Percentiles rank a stretch among this genome's conserved stretches.
Evolutionary conservation across 2,329 filamentous ascomycete genomes (phyloP).

Genomic region (Neoarthrinium moseri): DNA sequence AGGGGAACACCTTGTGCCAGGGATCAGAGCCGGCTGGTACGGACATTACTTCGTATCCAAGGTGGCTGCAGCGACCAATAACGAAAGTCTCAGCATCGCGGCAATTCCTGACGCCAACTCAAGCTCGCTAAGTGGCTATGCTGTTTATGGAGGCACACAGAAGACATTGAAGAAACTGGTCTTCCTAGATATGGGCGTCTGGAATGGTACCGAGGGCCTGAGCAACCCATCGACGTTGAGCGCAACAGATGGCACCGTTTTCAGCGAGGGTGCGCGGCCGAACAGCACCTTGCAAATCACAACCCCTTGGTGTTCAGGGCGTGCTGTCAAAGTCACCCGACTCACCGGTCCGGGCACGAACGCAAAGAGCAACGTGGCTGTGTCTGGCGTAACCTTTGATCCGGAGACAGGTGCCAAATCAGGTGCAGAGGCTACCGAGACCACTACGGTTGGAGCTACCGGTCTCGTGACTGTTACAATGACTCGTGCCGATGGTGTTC

Average conservation of each 20-base stretch:
- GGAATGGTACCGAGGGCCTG: slow-evolving; percentile 33
- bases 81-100: slow-evolving; percentile 19
- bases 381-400: slow-evolving; percentile 30
- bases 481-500: slow-evolving; percentile 28
- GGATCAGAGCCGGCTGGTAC: slow-evolving; percentile 31
- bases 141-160: slow-evolving; percentile 21
- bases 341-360: slow-evolving; percentile 32
- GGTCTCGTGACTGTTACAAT: slow-evolving; percentile 24
- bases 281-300: slow-evolving; percentile 20
- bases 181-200: slow-evolving; percentile 34
- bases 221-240: slow-evolving; percentile 31
- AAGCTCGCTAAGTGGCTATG: slow-evolving; percentile 31
- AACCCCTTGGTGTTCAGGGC: slow-evolving; percentile 27
- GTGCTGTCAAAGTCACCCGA: slow-evolving; percentile 21
- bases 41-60: slow-evolving; percentile 33
- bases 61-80: slow-evolving; percentile 16
- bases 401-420: slow-evolving; percentile 20
- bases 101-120: slow-evolving; percentile 31
- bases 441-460: slow-evolving; percentile 21
- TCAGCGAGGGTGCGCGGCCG: slow-evolving; percentile 27
- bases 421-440: slow-evolving; percentile 19
- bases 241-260: slow-evolving; percentile 25
- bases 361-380: slow-evolving; percentile 30
- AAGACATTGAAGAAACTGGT: slow-evolving; percentile 27
- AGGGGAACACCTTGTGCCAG: slow-evolving; percentile 26